Base-by-base conservation (phyloP, 331 rosid genomes). In the Spiraea crenata region DNA sequence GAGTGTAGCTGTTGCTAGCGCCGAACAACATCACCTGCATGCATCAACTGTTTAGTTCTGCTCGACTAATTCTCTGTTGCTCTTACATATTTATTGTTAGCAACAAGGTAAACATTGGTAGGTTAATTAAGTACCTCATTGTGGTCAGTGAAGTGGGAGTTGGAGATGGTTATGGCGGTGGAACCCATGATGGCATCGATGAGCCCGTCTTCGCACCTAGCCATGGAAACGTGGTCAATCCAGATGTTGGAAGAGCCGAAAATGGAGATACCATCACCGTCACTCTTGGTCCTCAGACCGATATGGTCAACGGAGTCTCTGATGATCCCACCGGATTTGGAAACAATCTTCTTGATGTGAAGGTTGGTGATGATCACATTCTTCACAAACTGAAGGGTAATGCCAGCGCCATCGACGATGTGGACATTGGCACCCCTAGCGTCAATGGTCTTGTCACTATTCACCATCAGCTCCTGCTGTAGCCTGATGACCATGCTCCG, bases 191-290 rank as follows among this genome's bases (percentile, higher is more conserved):
- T 81, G 34, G 74, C 92, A 15, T 92, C 98, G 10, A 92, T 75
- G 6, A 92, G 82, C 4, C 97, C 96, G 48, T 92, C 98, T 0
- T 0, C 7, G 49, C 90, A 76, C 0, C 63, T 79, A 38, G 74
- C 80, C 98, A 88, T 90, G 58, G 98, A 90, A 9, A 90, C 85
- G 39, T 92, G 98, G 45, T 92, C 97, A 14, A 90, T 76, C 98
- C 98, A 92, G 38, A 92, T 0, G 61, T 86, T 82, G 64, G 96
- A 81, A 9, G 96, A n/a, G n/a, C 96, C 90, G 16, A 79, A 92
- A 81, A 90, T 79, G 65, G 98, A 90, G 67, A 90, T 90, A 0
- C 93, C 96, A 20, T 90, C 96, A 13, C 98, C 96, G 9, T 92
- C 98, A 47, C 93, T 88, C 63, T 0, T 1, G 0, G 96, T 88